phyloP scores from a whole-genome alignment of 2,329 filamentous ascomycete species.

The Microdochium trichocladiopsis region DNA sequence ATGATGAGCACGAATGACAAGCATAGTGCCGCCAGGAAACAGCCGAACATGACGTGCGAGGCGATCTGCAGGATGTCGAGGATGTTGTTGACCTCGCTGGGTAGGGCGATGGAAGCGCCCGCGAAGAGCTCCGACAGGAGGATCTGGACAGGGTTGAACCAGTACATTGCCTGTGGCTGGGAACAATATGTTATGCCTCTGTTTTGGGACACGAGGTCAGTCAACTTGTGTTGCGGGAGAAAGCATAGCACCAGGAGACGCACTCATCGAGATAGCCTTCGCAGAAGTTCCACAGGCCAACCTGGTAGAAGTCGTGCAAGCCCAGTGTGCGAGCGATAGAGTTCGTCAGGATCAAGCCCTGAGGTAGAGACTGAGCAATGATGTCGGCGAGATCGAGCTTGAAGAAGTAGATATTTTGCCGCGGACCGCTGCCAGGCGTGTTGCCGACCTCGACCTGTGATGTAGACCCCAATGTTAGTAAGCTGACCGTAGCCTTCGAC shows the following conservation, averaged over 20 bases:
- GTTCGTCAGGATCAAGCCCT: constrained; percentile 67
- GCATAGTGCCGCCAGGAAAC: constrained; percentile 64
- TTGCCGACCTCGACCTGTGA: constrained; percentile 62
- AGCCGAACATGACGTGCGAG: constrained; percentile 81
- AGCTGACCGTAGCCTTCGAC: not conserved
- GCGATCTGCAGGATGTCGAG: constrained; percentile 67
- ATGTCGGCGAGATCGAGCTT: constrained; percentile 77
- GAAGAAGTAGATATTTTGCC: constrained; percentile 75
- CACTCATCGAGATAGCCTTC: constrained; percentile 69
- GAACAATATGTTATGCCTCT: constrained; percentile 74
- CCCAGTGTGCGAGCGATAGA: constrained; percentile 80
- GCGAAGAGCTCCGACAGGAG: constrained; percentile 72
- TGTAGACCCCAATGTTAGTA: not conserved
- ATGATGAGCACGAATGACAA: constrained; percentile 55
- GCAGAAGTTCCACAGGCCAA: constrained; percentile 88
- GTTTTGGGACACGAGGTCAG: not conserved
- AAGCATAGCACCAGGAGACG: constrained; percentile 28
- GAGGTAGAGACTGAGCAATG: constrained; percentile 65
- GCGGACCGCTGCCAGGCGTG: constrained; percentile 51
- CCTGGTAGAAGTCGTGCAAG: constrained; percentile 89
- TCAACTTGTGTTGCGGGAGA: not conserved
- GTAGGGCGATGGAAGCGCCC: constrained; percentile 77
- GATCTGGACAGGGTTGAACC: constrained; percentile 86
- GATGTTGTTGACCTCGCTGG: constrained; percentile 64
- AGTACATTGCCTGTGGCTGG: constrained; percentile 63